phyloP scores from a whole-genome alignment of 2,329 filamentous ascomycete genomes.

The Hirsutella minnesotensis region DNA sequence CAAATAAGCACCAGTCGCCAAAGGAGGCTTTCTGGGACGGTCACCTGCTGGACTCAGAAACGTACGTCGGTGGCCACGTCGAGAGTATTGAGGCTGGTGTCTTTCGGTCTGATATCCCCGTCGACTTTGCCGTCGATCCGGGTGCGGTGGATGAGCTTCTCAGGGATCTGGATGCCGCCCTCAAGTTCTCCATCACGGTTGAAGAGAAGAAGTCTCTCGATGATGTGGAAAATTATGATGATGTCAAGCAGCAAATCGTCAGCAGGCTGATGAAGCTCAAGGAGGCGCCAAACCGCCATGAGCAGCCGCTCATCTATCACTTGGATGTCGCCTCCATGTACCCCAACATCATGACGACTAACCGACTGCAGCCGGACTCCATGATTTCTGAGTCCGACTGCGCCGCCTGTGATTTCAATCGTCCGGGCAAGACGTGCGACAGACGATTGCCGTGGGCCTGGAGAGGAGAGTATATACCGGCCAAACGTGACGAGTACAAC shows the following conservation, averaged over 20 bases:
- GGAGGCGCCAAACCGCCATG: conserved; percentile 70
- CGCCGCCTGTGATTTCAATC: conserved; percentile 95
- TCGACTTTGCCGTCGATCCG: conserved; percentile 85
- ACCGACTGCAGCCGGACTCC: conserved; percentile 93
- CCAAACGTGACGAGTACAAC: conserved; percentile 96
- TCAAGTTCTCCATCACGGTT: conserved; percentile 76
- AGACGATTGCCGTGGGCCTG: conserved; percentile 91
- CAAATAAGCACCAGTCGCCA: conserved; percentile 88
- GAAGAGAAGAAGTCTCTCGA: conserved; percentile 75
- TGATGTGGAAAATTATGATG: conserved; percentile 70
- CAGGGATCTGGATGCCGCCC: conserved; percentile 71
- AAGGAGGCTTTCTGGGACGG: conserved; percentile 95
- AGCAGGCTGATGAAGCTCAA: conserved; percentile 61
- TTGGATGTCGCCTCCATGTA: conserved; percentile 99
- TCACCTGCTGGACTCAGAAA: conserved; percentile 90
- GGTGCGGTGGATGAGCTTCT: conserved; percentile 83
- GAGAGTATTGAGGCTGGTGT: conserved; percentile 98
- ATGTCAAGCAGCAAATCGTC: conserved; percentile 73
- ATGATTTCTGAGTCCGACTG: conserved; percentile 97
- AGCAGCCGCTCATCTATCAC: conserved; percentile 90
- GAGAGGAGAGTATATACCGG: conserved; percentile 93
- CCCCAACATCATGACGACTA: conserved; percentile 99
- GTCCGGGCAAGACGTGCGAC: conserved; percentile 94
- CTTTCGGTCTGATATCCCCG: conserved; percentile 89
- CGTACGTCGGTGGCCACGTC: conserved; percentile 95